A percentile compares a stretch with the other conserved stretches of the same genome.
phyloP scores from a whole-genome alignment of 1,284 basidiomycete genomes.

The Spongispora temasekensis region DNA sequence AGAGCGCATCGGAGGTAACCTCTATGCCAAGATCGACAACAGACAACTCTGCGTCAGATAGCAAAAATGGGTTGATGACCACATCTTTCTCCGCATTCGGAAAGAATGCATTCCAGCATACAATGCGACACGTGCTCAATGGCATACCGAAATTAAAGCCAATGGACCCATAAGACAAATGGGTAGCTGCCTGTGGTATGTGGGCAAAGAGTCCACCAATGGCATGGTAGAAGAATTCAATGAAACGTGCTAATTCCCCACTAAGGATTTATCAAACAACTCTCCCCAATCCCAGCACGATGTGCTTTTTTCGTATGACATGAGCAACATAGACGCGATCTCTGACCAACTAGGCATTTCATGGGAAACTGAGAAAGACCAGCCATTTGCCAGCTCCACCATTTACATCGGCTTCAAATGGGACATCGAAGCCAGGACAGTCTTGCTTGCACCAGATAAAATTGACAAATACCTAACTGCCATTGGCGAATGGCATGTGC shows the following conservation, averaged over 20 bases:
- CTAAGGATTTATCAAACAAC: not conserved
- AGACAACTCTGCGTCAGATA: not conserved
- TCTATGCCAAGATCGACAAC: not conserved
- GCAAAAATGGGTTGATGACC: not conserved
- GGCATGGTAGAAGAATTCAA: not conserved
- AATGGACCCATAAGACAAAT: not conserved
- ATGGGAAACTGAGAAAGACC: not conserved
- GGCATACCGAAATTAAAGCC: not conserved
- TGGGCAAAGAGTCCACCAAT: not conserved
- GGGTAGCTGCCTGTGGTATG: not conserved
- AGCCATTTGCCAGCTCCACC: not conserved
- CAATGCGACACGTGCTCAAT: not conserved
- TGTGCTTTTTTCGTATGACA: not conserved
- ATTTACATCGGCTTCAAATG: not conserved
- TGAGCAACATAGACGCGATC: not conserved
- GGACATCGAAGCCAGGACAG: too few relatives aligned
- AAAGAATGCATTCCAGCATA: not conserved
- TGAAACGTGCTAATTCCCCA: not conserved
- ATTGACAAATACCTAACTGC: not conserved
- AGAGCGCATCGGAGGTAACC: not conserved
- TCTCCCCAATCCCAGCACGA: not conserved
- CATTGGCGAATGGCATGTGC: not conserved
- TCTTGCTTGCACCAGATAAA: too few relatives aligned
- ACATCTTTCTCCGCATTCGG: not conserved
- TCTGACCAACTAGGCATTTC: not conserved